Conservation (phyloP, 176 grass and related monocot genomes). For the Eragrostis curvula region DNA sequence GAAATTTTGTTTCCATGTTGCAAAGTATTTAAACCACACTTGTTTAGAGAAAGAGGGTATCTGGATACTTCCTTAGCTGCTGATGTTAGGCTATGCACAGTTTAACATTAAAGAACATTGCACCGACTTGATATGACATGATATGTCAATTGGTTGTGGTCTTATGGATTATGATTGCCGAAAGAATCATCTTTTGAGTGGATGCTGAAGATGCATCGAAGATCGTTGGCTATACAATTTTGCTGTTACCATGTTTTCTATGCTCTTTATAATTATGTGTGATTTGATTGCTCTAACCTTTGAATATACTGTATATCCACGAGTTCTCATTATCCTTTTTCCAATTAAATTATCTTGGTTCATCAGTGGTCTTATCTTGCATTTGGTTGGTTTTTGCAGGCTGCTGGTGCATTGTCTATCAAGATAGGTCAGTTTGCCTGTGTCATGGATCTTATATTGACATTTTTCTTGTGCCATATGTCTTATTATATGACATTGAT, state of each 20-base stretch:
- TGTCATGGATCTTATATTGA: neutral
- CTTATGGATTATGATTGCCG: neutral
- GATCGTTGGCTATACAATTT: neutral
- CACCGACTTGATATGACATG: neutral
- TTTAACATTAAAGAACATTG: neutral
- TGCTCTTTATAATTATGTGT: neutral
- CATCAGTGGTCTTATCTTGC: constrained; percentile 37
- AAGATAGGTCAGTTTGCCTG: constrained; percentile 79
- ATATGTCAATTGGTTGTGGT: neutral
- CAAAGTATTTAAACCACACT: neutral
- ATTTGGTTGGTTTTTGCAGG: constrained; percentile 70
- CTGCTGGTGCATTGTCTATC: constrained; percentile 95
- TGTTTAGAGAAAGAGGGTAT: neutral
- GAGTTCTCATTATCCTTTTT: neutral
- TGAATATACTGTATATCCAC: neutral
- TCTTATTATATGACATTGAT: constrained; percentile 13
- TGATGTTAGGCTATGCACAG: neutral
- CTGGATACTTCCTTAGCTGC: neutral
- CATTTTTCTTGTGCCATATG: neutral
- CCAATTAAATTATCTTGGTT: constrained; percentile 22
- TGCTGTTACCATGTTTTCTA: neutral
- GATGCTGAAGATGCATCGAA: neutral
- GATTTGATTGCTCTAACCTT: constrained; percentile 5
- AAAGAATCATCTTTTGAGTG: neutral
- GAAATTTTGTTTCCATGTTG: neutral